Evolutionary conservation across 768 basidiomycete species (phyloP).

Genomic region (Suillus subaureus): DNA sequence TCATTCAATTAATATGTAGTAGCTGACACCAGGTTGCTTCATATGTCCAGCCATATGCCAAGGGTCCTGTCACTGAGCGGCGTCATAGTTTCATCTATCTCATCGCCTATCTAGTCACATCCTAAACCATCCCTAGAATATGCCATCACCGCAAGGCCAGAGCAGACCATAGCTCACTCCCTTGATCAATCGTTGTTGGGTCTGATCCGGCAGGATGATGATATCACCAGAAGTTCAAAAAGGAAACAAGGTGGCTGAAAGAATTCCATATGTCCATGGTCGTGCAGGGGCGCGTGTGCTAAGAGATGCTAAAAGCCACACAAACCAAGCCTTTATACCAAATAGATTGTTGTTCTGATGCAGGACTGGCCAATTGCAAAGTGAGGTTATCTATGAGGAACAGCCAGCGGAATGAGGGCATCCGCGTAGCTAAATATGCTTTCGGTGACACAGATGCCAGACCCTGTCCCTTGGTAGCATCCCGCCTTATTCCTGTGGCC

Average conservation of each 20-base stretch:
- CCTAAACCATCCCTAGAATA: not conserved
- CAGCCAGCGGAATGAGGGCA: slow-evolving; percentile 9
- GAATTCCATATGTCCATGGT: not conserved
- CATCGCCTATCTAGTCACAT: slow-evolving; percentile 5
- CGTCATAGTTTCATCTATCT: slow-evolving; percentile 6
- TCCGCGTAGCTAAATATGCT: slow-evolving; percentile 9
- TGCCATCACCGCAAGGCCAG: not conserved
- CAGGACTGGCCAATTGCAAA: not conserved
- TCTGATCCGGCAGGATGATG: slow-evolving; percentile 4
- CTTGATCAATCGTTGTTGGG: not conserved
- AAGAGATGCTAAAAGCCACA: not conserved
- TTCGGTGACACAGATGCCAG: not conserved
- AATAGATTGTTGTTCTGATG: not conserved
- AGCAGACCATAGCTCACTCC: not conserved
- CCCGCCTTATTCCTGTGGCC: not conserved
- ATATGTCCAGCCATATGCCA: not conserved
- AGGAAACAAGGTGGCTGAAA: not conserved
- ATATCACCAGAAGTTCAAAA: not conserved
- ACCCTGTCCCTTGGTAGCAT: slow-evolving; percentile 1
- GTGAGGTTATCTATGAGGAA: not conserved
- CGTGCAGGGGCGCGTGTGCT: not conserved
- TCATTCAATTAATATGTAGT: slow-evolving; percentile 4
- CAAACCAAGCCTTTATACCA: not conserved
- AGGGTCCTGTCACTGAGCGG: slow-evolving; percentile 6
- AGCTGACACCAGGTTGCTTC: not conserved